Base-by-base conservation (phyloP, 805 yeast species). In the Yarrowia phangngaensis region DNA sequence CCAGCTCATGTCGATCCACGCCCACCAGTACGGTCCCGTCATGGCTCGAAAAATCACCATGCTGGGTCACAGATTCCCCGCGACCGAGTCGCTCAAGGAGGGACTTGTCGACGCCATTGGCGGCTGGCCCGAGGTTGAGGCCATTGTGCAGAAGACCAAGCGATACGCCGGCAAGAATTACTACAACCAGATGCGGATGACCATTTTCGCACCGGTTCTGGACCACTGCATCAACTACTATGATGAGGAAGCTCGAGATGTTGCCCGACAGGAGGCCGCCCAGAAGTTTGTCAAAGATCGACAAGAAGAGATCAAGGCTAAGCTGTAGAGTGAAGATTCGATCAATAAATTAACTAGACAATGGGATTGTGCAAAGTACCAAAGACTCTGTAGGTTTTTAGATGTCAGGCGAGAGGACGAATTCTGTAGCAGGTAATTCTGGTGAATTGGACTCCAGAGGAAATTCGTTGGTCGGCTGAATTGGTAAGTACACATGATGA, bases 1-100 rank as follows among this genome's bases (percentile, higher is more conserved):
- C 7, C 65, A 69, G 16, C 58, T 67, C 63, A 56, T 67, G 57
- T 56, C 62, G 12, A 58, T 67, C n/a, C 61, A 66, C 55, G 53
- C 60, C 22, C 59, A 53, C 47, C 60, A 64, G 43, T 56, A 53
- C 20, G 65, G 70, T n/a, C 52, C 57, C 12, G 55, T 43, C 33
- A 32, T 56, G 1, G 56, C 64, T 24, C 63, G 62, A 27, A 57
- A 58, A 49, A 60, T 63, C 35, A 60, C 60, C 22, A 51, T 64
- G 26, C 58, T 61, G 20, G 71, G 66, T 13, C 62, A 63, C 27
- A 52, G 71, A 15, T 67, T 64, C 53, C 26, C 64, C 2, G 65
- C 59, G 20, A 36, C 41, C 14, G 61, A 57, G 48, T 64, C 66
- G 4, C 36, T 62, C 4, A 47, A 56, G 35, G 41, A 48, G 20